Conservation (phyloP, 768 basidiomycete genomes). For the Pseudohyphozyma bogoriensis region DNA sequence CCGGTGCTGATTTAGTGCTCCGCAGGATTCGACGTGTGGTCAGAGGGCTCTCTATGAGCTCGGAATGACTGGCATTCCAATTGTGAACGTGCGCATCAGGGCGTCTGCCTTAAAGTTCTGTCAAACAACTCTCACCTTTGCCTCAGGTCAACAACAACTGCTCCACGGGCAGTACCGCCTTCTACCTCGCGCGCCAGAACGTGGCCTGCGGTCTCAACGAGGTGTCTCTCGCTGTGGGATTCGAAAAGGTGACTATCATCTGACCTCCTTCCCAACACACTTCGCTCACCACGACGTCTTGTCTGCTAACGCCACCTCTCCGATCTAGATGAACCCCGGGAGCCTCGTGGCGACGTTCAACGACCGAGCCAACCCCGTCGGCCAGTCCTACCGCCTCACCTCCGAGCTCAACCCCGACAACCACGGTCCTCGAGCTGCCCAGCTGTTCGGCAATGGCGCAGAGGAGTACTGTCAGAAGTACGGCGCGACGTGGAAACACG, state of each 20-base stretch:
- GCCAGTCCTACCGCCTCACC: constrained; percentile 21
- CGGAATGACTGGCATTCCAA: constrained; percentile 67
- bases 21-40: constrained; percentile 25
- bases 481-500: constrained; percentile 55
- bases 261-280: too few relatives aligned
- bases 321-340: constrained; percentile 30
- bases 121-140: neutral
- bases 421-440: constrained; percentile 44
- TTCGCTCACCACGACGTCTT: neutral
- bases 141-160: constrained; percentile 40
- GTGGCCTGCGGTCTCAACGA: constrained; percentile 61
- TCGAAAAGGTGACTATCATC: constrained; percentile 76
- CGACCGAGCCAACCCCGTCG: constrained; percentile 25
- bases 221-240: constrained; percentile 74
- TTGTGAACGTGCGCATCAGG: constrained; percentile 65
- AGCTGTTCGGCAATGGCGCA: constrained; percentile 61
- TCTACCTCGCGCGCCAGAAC: constrained; percentile 61
- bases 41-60: constrained; percentile 74
- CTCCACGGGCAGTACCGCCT: constrained; percentile 62
- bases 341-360: constrained; percentile 22
- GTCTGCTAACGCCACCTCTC: neutral
- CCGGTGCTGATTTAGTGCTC: neutral
- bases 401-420: constrained; percentile 12
- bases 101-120: constrained; percentile 4
- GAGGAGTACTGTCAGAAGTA: constrained; percentile 69